Base-by-base conservation (phyloP, 345 rosid genomes). In the Geranium brycei region DNA sequence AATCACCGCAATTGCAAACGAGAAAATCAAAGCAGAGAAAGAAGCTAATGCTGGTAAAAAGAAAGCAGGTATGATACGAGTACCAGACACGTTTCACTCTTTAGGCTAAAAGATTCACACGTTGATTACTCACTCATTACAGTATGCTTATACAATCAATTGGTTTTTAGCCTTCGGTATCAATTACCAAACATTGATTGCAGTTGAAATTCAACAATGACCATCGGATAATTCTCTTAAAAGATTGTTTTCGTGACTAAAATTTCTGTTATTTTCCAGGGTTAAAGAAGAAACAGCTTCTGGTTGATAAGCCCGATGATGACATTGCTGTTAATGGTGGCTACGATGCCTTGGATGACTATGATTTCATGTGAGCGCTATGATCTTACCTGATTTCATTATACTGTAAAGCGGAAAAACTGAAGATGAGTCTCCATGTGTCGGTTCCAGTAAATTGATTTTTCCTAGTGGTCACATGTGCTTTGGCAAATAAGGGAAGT, bases 231-330 rank as follows among this genome's bases (percentile, higher is more conserved):
- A 5, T 0, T 58, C 14, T 2, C 12, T 5, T 28, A 58, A 7
- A 18, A 15, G 7, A 17, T 23, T 17, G 12, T 17, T 17, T 5
- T 17, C 28, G 7, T 28, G 3, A 17, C 28, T 5, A 7, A 58
- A 18, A 15, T 23, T 6, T 13, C n/a, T 60, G 15, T 7, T 4
- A 35, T 57, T 62, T 62, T 31, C 51, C 85, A 76, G 82, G 81
- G 68, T 88, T 81, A 56, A 93, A 85, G 86, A 92, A 89, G 70
- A 93, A 93, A 74, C 92, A 90, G 70, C 87, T 88, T 47, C 85
- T 70, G 62, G 76, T 90, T 3, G 97, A 86, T 72, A 93, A 78
- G 72, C 82, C 90, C 0, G 85, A 86, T 12, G 95, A 90, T 35
- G 92, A 88, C 71, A 23, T 90, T 57, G 92, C 63, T 68, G 79